Evolutionary conservation across 2,329 filamentous ascomycete genomes (phyloP).

Genomic region (Metarhizium album): DNA sequence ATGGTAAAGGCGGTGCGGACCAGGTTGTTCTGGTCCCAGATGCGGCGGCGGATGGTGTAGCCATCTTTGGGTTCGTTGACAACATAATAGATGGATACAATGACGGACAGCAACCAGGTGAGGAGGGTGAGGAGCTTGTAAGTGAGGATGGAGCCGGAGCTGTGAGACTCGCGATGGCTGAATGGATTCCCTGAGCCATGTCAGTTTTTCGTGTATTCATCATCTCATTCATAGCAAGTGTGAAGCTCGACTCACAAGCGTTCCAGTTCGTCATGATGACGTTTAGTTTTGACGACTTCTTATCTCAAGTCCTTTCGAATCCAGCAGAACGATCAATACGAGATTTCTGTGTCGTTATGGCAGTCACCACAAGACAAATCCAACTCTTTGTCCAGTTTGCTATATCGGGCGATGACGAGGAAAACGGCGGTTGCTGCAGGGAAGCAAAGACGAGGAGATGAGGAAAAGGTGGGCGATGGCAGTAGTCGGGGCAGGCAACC

Average conservation of each 20-base stretch:
- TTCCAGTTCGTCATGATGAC: slow-evolving; percentile 10
- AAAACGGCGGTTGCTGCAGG: too few relatives aligned
- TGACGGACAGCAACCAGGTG: slow-evolving; percentile 63
- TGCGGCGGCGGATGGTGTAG: slow-evolving; percentile 45
- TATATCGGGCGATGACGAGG: too few relatives aligned
- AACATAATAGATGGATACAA: slow-evolving; percentile 66
- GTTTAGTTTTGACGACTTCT: not conserved
- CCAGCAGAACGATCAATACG: too few relatives aligned
- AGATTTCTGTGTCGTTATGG: too few relatives aligned
- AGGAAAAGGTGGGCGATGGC: too few relatives aligned
- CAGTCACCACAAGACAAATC: too few relatives aligned
- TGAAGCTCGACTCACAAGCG: slow-evolving; percentile 5
- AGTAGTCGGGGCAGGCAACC: too few relatives aligned
- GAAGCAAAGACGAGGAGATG: too few relatives aligned
- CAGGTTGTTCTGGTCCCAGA: slow-evolving; percentile 63
- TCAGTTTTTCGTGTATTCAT: not conserved
- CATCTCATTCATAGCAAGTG: too few relatives aligned
- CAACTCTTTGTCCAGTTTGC: too few relatives aligned
- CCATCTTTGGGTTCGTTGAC: slow-evolving; percentile 54
- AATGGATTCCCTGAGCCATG: slow-evolving; percentile 60
- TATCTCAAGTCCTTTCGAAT: too few relatives aligned
- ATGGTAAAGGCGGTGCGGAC: slow-evolving; percentile 65
- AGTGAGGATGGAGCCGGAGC: slow-evolving; percentile 46
- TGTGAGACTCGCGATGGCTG: slow-evolving; percentile 56
- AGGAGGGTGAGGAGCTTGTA: slow-evolving; percentile 69